Evolutionary conservation across 306 rosid species (phyloP), one percentile per base, ranked within the genome.

Genomic region (Prunus mira): DNA sequence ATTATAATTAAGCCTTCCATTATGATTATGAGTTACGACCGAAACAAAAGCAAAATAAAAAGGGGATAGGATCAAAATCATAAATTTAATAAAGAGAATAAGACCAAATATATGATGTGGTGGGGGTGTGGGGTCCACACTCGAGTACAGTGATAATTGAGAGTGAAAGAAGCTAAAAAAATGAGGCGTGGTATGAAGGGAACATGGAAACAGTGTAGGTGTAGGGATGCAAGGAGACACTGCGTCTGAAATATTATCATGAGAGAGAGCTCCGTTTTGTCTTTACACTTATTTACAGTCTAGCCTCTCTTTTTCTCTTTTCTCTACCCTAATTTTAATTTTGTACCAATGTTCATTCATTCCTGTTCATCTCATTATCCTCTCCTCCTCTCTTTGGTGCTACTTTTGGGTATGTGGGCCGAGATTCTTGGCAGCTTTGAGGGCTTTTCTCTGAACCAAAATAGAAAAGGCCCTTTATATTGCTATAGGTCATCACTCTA

Each of bases 161-260:
- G 74, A 77, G 86, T 13, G 88, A 86, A 55, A 55, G 77, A 6
- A 34, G 43, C 43, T 38, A 7, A 68, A 69, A 68, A 74, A 32
- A 55, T 43, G 76, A 32, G 85, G 90, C 91, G 89, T 88, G 93
- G 88, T 66, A 76, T 72, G 84, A 85, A 74, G 87, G 85, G 83
- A 76, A 82, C 82, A 84, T 78, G 47, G 71, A 72, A 63, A 76
- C 89, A 82, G 93, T 55, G 67, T 3, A 20, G 62, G 4, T 91
- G 97, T 87, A 56, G 87, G 91, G 85, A 46, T 81, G 75, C 18
- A 63, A 83, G 94, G 96, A 84, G 89, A 91, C 98, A 94, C 5
- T 76, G 11, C 75, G 62, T 82, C 91, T 81, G 76, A 69, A 51
- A 64, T 84, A 74, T 78, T 71, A 84, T 92, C 68, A 82, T 84